Evolutionary conservation across 139 green algal species (phyloP), one percentile per base, ranked within the genome.

Genomic region (Micractinium conductrix): DNA sequence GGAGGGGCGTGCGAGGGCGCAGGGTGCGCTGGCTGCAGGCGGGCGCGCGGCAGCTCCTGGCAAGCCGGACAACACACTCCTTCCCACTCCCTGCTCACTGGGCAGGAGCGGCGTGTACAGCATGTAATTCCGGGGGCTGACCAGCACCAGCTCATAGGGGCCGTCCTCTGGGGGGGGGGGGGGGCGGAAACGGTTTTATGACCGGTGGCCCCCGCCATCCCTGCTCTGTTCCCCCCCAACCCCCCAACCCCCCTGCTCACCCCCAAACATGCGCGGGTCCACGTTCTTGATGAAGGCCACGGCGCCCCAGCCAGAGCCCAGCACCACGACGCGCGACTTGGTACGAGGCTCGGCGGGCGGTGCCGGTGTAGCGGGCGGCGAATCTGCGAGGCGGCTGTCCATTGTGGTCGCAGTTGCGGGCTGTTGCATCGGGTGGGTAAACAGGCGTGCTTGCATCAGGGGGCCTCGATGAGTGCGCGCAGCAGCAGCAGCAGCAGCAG

Each of bases 251-350:
- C 42, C 9, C 14, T 7, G 30, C 72, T 79, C 73, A 79, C 73
- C 45, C n/a, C 73, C 73, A 63, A 79, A 79, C 7, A 45, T 45
- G 30, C 28, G 24, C 1, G 73, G 73, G 73, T 63, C 73, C n/a
- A 63, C n/a, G 73, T 79, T 79, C 21, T 79, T 79, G 14, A 79
- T 65, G 73, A 99, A 96, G 48, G 76, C 90, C 74, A 96, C 94
- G 0, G 91, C 89, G 5, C 90, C 96, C 96, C 96, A 99, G 8
- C 96, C 96, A n/a, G 88, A 93, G 42, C 96, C 96, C 55, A 98
- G 89, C n/a, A 98, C 88, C 42, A 98, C 93, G 16, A 98, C 87
- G 21, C 93, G 65, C 65, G 65, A 44, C 65, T 28, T 72, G 65
- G 12, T 26, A n/a, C n/a, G n/a, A n/a, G n/a, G n/a, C n/a, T n/a